A percentile compares a stretch with the other conserved stretches of the same genome.
These are phyloP conservation scores for Lentinula detonsa DNA, from an alignment of 768 basidiomycete genomes.

Conservation along the genomic window DNA sequence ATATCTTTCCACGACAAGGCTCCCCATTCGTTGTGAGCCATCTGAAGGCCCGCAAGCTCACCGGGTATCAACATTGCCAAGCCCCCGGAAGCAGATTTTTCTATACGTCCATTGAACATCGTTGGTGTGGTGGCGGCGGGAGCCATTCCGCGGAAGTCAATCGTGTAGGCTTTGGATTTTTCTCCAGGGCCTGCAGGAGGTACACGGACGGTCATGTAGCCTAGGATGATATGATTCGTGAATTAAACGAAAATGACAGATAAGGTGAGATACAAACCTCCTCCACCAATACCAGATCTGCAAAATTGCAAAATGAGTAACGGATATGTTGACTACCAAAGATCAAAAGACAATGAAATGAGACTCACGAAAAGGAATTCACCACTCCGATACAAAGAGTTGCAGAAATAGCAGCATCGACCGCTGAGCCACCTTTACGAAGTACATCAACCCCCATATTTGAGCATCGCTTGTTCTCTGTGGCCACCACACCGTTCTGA, in stretches of 20 bases:
- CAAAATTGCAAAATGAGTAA: conserved; percentile 8
- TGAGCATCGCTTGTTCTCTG: conserved; percentile 60
- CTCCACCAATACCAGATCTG: conserved; percentile 51
- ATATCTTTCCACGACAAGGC: conserved; percentile 22
- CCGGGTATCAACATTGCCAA: conserved; percentile 62
- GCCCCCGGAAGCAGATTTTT: conserved; percentile 47
- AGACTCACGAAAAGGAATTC: conserved; percentile 57
- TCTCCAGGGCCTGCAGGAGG: conserved; percentile 24
- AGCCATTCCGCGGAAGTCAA: conserved; percentile 70
- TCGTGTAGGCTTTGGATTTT: conserved; percentile 30
- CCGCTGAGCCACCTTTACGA: conserved; percentile 58
- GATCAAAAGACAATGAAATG: background rate
- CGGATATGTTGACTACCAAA: background rate
- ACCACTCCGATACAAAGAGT: conserved; percentile 52
- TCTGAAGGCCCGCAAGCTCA: conserved; percentile 60
- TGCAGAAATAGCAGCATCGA: conserved; percentile 59
- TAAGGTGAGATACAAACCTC: conserved; percentile 22
- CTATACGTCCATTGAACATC: conserved; percentile 49
- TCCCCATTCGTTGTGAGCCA: conserved; percentile 57
- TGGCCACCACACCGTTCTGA: conserved; percentile 55
- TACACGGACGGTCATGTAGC: conserved; percentile 51
- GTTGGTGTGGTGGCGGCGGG: conserved; percentile 47
- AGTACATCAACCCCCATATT: conserved; percentile 52
- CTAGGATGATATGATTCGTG: background rate
- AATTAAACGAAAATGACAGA: background rate